Percentiles rank a stretch among this genome's conserved stretches.
Evolutionary conservation across 345 rosid genomes (phyloP).

Genomic region (Linum trigynum): DNA sequence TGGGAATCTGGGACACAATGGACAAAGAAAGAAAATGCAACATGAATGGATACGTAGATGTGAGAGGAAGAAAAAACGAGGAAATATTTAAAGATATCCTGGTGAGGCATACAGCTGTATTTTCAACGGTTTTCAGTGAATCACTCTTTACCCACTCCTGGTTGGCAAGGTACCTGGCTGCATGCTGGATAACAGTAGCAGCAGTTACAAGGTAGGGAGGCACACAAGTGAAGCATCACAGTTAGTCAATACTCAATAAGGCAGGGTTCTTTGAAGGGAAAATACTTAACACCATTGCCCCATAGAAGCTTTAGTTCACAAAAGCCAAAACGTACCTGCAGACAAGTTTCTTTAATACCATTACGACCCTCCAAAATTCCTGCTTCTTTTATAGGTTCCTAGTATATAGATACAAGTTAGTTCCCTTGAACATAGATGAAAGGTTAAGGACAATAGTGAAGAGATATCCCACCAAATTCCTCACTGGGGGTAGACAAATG

Average conservation of each 20-base stretch:
- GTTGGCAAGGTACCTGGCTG: constrained; percentile 95
- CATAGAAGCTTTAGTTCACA: constrained; percentile 7
- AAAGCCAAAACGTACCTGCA: constrained; percentile 53
- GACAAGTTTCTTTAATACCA: constrained; percentile 98
- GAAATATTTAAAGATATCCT: constrained; percentile 8
- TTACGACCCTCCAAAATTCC: constrained; percentile 99
- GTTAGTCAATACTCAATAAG: background rate
- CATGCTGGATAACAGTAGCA: constrained; percentile 54
- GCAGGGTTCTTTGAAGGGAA: background rate
- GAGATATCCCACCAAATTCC: constrained; percentile 66
- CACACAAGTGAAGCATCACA: background rate
- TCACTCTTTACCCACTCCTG: constrained; percentile 99
- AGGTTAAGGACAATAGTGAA: background rate
- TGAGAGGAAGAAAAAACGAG: constrained; percentile 8
- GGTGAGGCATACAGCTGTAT: constrained; percentile 70
- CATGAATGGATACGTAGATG: constrained; percentile 18
- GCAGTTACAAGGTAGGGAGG: constrained; percentile 15
- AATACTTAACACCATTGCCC: constrained; percentile 4
- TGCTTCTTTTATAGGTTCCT: constrained; percentile 99
- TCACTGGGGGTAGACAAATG: constrained; percentile 95
- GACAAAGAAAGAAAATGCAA: background rate
- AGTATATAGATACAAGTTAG: constrained; percentile 20
- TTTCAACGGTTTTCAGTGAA: constrained; percentile 91
- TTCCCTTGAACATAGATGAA: constrained; percentile 9
- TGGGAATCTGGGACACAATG: constrained; percentile 57